A percentile compares a stretch with the other conserved stretches of the same genome.
phyloP scores from a whole-genome alignment of 2,329 filamentous ascomycete genomes.

The Chrysosporium queenslandicum region DNA sequence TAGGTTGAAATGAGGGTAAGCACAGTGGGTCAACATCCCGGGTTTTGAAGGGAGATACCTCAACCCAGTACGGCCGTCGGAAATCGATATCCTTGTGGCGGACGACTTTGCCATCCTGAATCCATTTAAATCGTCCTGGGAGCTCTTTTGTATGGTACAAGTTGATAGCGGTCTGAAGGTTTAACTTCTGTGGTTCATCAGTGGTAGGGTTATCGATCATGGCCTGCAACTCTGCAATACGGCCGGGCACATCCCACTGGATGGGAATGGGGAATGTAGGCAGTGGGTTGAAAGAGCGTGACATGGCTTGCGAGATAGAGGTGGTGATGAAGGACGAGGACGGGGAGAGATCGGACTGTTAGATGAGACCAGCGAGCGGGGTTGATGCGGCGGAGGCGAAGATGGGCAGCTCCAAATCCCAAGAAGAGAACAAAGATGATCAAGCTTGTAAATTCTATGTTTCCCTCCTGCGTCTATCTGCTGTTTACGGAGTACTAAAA shows the following conservation, averaged over 20 bases:
- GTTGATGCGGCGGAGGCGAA: too few species aligned
- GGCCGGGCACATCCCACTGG: slow-evolving; percentile 14
- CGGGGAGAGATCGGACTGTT: too few species aligned
- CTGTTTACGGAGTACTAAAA: too few species aligned
- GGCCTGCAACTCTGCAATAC: slow-evolving; percentile 13
- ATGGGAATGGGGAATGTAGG: slow-evolving; percentile 12
- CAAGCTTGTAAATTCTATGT: too few species aligned
- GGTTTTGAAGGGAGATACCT: slow-evolving; percentile 9
- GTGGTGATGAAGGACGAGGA: too few species aligned
- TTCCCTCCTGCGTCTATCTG: too few species aligned
- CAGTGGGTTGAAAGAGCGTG: slow-evolving; percentile 12
- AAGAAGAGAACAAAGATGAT: too few species aligned
- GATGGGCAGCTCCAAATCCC: too few species aligned
- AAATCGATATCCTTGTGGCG: slow-evolving; percentile 10
- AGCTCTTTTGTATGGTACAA: slow-evolving; percentile 13
- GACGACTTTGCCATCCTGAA: slow-evolving; percentile 15
- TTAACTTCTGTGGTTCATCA: slow-evolving; percentile 12
- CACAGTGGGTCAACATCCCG: too few species aligned
- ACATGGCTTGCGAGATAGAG: too few species aligned
- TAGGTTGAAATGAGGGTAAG: slow-evolving; percentile 12
- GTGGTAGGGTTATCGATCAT: slow-evolving; percentile 14
- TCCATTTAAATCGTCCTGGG: slow-evolving; percentile 9
- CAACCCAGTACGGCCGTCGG: slow-evolving; percentile 11
- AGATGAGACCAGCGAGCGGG: too few species aligned
- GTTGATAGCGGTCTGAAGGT: slow-evolving; percentile 15